These are phyloP conservation scores for Circinella umbellata DNA, from an alignment of 371 early-diverging fungal genomes.

Conservation along the genomic window DNA sequence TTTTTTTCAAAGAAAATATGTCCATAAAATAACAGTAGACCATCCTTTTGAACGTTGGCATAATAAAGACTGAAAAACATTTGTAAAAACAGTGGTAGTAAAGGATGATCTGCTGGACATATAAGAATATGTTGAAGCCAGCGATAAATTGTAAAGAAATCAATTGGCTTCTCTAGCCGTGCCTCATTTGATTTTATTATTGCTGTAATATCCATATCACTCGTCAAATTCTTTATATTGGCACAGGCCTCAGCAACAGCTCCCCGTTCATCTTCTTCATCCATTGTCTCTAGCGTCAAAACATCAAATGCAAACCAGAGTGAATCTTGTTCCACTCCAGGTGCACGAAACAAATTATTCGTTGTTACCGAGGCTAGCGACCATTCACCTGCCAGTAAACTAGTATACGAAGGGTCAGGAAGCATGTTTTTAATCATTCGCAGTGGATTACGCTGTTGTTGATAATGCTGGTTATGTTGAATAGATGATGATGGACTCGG, in stretches of 20 bases:
- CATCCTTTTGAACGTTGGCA: slow-evolving; percentile 28
- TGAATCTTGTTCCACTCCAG: slow-evolving; percentile 47
- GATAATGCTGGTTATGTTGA: slow-evolving; percentile 25
- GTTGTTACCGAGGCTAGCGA: slow-evolving; percentile 52
- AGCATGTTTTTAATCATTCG: slow-evolving; percentile 44
- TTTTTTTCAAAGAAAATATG: slow-evolving; percentile 54
- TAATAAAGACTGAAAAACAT: slow-evolving; percentile 73
- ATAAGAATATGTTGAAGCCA: slow-evolving; percentile 60
- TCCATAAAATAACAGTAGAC: slow-evolving; percentile 47
- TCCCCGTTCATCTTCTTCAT: slow-evolving; percentile 50
- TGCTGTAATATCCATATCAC: slow-evolving; percentile 29
- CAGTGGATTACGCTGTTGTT: slow-evolving; percentile 27
- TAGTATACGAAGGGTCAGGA: slow-evolving; percentile 49
- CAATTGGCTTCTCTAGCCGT: slow-evolving; percentile 50
- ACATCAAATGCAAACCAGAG: slow-evolving; percentile 68
- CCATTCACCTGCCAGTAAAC: slow-evolving; percentile 61
- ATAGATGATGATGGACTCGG: slow-evolving; percentile 12
- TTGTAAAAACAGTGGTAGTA: slow-evolving; percentile 63
- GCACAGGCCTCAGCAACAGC: slow-evolving; percentile 41
- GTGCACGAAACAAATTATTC: slow-evolving; percentile 48
- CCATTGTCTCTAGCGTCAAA: slow-evolving; percentile 54
- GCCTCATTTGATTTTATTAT: slow-evolving; percentile 35
- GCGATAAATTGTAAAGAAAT: slow-evolving; percentile 63
- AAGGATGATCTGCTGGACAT: slow-evolving; percentile 53
- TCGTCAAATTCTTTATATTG: slow-evolving; percentile 24